phyloP scores from a whole-genome alignment of 768 basidiomycete genomes.

The Leucocoprinus sp. region DNA sequence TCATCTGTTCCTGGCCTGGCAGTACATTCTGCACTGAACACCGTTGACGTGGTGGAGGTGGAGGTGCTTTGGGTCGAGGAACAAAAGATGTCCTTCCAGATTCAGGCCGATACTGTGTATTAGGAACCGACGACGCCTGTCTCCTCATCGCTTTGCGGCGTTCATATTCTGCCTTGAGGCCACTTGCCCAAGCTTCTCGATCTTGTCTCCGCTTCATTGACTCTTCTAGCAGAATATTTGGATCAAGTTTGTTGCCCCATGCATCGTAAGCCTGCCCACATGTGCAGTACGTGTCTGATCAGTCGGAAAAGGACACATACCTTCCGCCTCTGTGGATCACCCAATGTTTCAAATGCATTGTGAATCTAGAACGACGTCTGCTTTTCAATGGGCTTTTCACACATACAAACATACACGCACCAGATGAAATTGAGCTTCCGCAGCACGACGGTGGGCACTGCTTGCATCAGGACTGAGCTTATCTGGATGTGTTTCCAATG shows the following conservation, averaged over 20 bases:
- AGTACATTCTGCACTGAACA: constrained; percentile 8
- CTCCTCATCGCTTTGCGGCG: constrained; percentile 4
- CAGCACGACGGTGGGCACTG: constrained; percentile 41
- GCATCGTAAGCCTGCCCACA: constrained; percentile 7
- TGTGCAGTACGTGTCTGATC: too few species aligned
- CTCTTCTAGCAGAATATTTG: constrained; percentile 7
- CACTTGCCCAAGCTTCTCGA: constrained; percentile 13
- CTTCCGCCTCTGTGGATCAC: constrained; percentile 46
- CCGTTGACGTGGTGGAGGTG: constrained; percentile 11
- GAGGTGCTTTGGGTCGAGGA: constrained; percentile 1
- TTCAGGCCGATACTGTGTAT: neutral
- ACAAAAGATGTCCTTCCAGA: neutral
- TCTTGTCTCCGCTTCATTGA: constrained; percentile 12
- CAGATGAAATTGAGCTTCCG: constrained; percentile 53
- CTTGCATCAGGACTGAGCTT: constrained; percentile 50
- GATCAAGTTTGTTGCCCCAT: constrained; percentile 11
- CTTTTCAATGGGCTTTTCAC: neutral
- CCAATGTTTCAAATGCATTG: constrained; percentile 53
- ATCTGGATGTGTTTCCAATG: constrained; percentile 67
- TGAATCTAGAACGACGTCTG: constrained; percentile 35
- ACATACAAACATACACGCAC: constrained; percentile 25
- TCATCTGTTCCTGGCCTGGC: constrained; percentile 29
- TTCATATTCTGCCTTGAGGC: constrained; percentile 10
- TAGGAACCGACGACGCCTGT: neutral
- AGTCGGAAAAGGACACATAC: constrained; percentile 32